Conservation (phyloP, 306 rosid genomes). For the Prunus davidiana region DNA sequence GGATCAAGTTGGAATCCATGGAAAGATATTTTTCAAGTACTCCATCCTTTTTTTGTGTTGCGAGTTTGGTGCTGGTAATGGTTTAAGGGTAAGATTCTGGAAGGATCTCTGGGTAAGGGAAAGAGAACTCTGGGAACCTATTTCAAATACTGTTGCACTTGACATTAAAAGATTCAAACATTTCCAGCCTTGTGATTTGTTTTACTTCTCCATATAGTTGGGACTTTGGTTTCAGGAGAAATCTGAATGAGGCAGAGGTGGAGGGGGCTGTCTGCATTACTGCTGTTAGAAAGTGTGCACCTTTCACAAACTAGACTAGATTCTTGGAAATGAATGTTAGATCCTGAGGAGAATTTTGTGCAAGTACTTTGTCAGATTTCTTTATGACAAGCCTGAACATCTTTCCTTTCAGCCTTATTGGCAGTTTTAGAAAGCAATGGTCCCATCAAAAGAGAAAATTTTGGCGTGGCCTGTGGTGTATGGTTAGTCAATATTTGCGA, state of each 20-base stretch:
- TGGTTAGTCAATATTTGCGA: not conserved
- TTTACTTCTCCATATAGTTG: not conserved
- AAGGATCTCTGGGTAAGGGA: not conserved
- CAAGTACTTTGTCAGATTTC: not conserved
- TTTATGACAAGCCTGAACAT: not conserved
- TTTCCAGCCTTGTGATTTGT: not conserved
- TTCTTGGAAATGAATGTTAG: not conserved
- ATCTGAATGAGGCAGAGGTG: not conserved
- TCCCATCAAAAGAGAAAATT: not conserved
- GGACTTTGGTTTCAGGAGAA: not conserved
- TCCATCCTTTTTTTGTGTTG: not conserved
- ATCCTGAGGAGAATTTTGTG: not conserved
- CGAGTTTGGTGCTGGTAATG: too few species aligned
- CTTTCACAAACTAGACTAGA: not conserved
- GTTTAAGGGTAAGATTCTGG: not conserved
- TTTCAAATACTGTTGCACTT: not conserved
- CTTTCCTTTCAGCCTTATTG: not conserved
- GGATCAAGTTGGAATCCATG: not conserved
- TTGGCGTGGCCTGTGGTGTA: not conserved
- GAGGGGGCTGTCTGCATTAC: not conserved
- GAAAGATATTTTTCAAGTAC: not conserved
- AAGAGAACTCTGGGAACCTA: not conserved
- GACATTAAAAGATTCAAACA: not conserved
- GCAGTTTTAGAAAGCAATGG: not conserved
- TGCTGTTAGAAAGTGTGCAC: not conserved